A percentile compares a stretch with the other conserved stretches of the same genome.
phyloP scores from a whole-genome alignment of 1,139 yeast species.

The Suhomyces panamericanus region DNA sequence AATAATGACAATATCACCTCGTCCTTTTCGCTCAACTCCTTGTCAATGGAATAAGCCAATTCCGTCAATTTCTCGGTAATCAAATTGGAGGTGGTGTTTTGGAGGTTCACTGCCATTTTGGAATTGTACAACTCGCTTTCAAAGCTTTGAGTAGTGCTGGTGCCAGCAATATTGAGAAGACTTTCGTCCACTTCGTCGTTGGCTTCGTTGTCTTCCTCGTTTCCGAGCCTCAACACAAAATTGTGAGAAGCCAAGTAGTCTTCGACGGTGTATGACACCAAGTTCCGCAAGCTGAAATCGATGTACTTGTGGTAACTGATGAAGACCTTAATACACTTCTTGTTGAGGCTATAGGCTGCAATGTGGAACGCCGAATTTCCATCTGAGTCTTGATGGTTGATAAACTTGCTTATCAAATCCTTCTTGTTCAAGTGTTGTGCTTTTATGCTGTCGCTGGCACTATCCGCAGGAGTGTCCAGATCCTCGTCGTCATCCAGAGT shows the following conservation, averaged over 20 bases:
- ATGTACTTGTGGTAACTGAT: conserved; percentile 72
- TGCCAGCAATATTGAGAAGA: conserved; percentile 9
- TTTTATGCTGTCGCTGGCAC: conserved; percentile 11
- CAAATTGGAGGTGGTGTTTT: conserved; percentile 35
- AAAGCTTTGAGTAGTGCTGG: conserved; percentile 31
- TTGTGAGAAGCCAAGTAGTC: conserved; percentile 59
- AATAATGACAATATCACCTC: conserved; percentile 33
- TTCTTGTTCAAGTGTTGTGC: conserved; percentile 17
- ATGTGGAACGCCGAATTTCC: conserved; percentile 91
- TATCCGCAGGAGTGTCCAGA: conserved; percentile 7
- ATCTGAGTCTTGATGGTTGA: conserved; percentile 75
- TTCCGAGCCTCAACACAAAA: conserved; percentile 22
- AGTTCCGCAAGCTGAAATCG: conserved; percentile 60
- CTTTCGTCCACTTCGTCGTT: conserved; percentile 11
- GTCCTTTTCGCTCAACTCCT: conserved; percentile 42
- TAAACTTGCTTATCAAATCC: conserved; percentile 58
- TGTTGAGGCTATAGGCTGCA: conserved; percentile 73
- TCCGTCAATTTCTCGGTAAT: conserved; percentile 45
- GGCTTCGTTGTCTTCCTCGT: conserved; percentile 16
- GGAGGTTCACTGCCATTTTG: conserved; percentile 39
- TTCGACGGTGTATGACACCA: conserved; percentile 71
- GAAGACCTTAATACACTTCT: conserved; percentile 71
- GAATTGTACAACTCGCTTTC: conserved; percentile 42
- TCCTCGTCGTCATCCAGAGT: conserved; percentile 21
- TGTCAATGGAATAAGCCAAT: conserved; percentile 41